Evolutionary conservation across 179 eudicot species (phyloP), one percentile per base, ranked within the genome.

Genomic region (Silene vulgaris): DNA sequence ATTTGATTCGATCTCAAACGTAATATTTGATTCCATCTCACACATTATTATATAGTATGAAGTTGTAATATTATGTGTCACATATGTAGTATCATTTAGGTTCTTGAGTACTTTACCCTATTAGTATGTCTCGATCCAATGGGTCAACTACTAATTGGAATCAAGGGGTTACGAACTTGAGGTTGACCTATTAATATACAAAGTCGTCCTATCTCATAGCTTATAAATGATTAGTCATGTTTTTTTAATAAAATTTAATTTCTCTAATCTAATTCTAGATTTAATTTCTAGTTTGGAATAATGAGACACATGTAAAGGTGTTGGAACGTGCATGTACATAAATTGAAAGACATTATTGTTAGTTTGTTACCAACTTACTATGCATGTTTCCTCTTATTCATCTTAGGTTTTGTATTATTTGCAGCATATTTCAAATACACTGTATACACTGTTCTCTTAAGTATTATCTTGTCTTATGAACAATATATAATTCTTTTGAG

Each of bases 61-160:
- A 50, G 6, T 37, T 37, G 45, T 37, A 37, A 37, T 37, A 5
- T 5, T 3, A 8, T 37, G 8, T 7, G 45, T 37, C 45, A 37
- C 45, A 7, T 37, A 37, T 37, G 9, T 37, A 37, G 45, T 37
- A 37, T 37, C 45, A 37, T 37, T 37, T 0, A 37, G 45, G 45
- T 37, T 37, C 9, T 6, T 37, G 8, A 37, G 45, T 37, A 37
- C 45, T 37, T 37, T 37, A 50, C 57, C 57, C 3, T n/a, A 50
- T 50, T 50, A n/a, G 57, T 50, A 16, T 57, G 61, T 57, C 61
- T 5, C 0, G 8, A 57, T 57, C 8, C 61, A 57, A 0, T 16
- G 61, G 61, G 23, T 57, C 61, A 57, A 57, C 61, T 57, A 5
- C 61, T 57, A 57, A 57, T 3, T 57, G 61, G 61, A 57, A 57